Evolutionary conservation across 352 stramenopile species (phyloP).

Genomic region (Phytophthora tubulina): DNA sequence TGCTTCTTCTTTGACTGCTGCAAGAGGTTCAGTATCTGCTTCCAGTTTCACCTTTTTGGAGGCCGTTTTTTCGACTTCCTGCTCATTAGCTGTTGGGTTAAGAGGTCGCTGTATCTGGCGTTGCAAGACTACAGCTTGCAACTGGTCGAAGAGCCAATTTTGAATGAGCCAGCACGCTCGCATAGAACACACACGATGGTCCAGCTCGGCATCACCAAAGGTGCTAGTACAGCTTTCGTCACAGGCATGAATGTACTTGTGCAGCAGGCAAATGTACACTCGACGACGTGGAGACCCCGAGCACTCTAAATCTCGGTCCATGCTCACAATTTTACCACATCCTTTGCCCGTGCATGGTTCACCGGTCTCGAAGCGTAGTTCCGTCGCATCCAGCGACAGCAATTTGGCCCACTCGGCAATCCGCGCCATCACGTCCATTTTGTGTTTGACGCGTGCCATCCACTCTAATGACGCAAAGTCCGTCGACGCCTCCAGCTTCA

Average conservation of each 20-base stretch:
- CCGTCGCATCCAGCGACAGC: slow-evolving; percentile 63
- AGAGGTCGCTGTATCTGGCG: slow-evolving; percentile 20
- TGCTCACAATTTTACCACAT: slow-evolving; percentile 86
- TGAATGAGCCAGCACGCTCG: slow-evolving; percentile 83
- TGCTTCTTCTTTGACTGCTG: background rate
- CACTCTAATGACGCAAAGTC: slow-evolving; percentile 86
- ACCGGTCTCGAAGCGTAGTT: slow-evolving; percentile 80
- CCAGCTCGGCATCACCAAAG: slow-evolving; percentile 62
- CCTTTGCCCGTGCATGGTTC: slow-evolving; percentile 62
- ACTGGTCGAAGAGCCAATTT: slow-evolving; percentile 81
- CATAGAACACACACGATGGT: slow-evolving; percentile 75
- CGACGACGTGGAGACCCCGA: slow-evolving; percentile 71
- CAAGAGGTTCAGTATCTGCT: background rate
- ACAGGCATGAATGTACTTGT: slow-evolving; percentile 87
- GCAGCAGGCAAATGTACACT: slow-evolving; percentile 80
- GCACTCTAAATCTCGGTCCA: slow-evolving; percentile 83
- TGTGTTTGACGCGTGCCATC: slow-evolving; percentile 87
- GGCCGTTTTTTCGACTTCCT: slow-evolving; percentile 24
- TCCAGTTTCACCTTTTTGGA: slow-evolving; percentile 29
- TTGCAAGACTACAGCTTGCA: slow-evolving; percentile 44
- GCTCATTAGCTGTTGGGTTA: slow-evolving; percentile 18
- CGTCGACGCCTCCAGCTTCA: slow-evolving; percentile 70
- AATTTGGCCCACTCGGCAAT: slow-evolving; percentile 81
- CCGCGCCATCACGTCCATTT: slow-evolving; percentile 87
- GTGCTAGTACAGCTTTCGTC: slow-evolving; percentile 78